A percentile compares a stretch with the other conserved stretches of the same genome.
These are phyloP conservation scores for Begonia fuchsioides DNA, from an alignment of 306 rosid species.

Conservation along the genomic window DNA sequence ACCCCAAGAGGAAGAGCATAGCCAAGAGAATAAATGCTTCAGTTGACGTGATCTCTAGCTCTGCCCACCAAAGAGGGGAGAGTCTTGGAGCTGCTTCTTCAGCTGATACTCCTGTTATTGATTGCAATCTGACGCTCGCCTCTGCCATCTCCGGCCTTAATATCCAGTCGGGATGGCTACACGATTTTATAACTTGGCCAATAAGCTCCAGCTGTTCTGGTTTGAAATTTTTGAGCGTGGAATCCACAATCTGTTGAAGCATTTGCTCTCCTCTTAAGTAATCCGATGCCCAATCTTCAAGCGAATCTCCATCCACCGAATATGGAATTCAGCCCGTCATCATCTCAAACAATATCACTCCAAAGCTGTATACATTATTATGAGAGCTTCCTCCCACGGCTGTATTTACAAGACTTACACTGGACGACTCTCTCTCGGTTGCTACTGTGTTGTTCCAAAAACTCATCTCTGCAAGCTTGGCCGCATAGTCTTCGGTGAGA, in stretches of 20 bases:
- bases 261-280: conserved; percentile 34
- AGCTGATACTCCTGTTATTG: conserved; percentile 58
- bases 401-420: conserved; percentile 15
- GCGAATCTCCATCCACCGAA: conserved; percentile 29
- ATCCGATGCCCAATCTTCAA: conserved; percentile 57
- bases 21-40: conserved; percentile 3
- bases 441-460: conserved; percentile 37
- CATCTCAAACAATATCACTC: conserved; percentile 65
- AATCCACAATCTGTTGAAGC: conserved; percentile 49
- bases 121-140: conserved; percentile 42
- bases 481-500: conserved; percentile 78
- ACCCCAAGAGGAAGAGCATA: neutral
- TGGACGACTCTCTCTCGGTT: conserved; percentile 14
- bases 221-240: conserved; percentile 43
- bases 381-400: conserved; percentile 27
- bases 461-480: conserved; percentile 51
- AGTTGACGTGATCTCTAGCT: conserved; percentile 63
- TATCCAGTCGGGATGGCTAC: conserved; percentile 31
- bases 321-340: conserved; percentile 65
- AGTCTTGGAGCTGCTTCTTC: conserved; percentile 68
- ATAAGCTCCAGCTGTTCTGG: conserved; percentile 49
- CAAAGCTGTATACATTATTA: conserved; percentile 65
- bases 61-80: conserved; percentile 99
- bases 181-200: conserved; percentile 35
- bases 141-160: conserved; percentile 54